Evolutionary conservation across 345 rosid species (phyloP).

Genomic region (Hirschfeldia incana): DNA sequence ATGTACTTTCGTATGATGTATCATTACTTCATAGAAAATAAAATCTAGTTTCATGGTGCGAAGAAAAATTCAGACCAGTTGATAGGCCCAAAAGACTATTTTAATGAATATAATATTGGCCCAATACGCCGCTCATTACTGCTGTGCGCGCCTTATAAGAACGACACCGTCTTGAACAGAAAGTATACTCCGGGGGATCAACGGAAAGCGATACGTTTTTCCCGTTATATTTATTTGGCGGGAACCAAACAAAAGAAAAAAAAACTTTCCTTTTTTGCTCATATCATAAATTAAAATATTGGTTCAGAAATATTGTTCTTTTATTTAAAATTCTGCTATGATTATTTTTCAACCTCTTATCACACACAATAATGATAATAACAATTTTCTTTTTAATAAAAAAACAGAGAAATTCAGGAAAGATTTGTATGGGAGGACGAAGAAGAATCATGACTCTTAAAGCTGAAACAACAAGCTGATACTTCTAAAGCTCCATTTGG

Average conservation of each 20-base stretch:
- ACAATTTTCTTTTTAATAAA: neutral
- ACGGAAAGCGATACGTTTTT: constrained; percentile 17
- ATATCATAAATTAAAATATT: neutral
- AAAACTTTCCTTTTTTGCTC: neutral
- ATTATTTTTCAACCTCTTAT: constrained; percentile 17
- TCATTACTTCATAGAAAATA: too few species aligned
- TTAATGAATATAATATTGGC: too few species aligned
- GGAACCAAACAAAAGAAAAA: constrained; percentile 5
- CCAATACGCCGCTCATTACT: constrained; percentile 33
- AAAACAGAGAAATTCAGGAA: constrained; percentile 15
- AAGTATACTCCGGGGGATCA: constrained; percentile 2
- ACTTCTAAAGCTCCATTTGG: constrained; percentile 41
- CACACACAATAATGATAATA: neutral
- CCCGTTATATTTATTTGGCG: constrained; percentile 39
- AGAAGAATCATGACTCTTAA: constrained; percentile 32
- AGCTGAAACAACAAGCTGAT: constrained; percentile 40
- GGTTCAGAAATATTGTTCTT: neutral
- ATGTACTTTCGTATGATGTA: too few species aligned
- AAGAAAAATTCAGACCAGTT: too few species aligned
- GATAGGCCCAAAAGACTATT: too few species aligned
- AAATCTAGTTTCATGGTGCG: too few species aligned
- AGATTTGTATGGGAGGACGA: constrained; percentile 31
- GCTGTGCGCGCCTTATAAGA: neutral
- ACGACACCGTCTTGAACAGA: constrained; percentile 11
- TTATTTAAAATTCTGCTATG: neutral